Evolutionary conservation across 2,329 filamentous ascomycete genomes (phyloP), one percentile per base, ranked within the genome.

Genomic region (Balansia obtecta): DNA sequence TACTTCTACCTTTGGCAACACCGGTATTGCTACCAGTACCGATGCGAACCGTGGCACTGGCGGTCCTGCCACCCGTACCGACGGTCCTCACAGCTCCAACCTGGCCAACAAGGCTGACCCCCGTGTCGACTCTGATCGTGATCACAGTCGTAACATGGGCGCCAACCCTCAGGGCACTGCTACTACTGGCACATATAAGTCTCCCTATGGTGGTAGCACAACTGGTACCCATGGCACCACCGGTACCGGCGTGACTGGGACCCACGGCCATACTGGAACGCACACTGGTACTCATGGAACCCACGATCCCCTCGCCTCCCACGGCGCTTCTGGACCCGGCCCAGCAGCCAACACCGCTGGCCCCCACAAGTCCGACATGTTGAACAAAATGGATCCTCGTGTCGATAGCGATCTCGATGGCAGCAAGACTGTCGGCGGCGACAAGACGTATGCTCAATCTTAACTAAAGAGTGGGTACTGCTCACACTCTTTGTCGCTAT

Each of bases 371-470:
- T 69, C 63, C 34, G 72, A 79, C 57, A 52, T 72, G 38, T 3
- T 72, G 56, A 80, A 81, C 70, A 79, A 79, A 67, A 38, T 68
- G 2, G 76, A 80, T 50, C 76, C 76, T 3, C 66, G 72, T 27
- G 74, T 81, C 45, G 77, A 80, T 62, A 74, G 71, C 11, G 68
- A 80, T 56, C 69, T 74, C 2, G 76, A 80, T 60, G 72, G 73
- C 45, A 72, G 68, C 60, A 72, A 71, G 65, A 80, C 78, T 0
- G 18, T 74, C 6, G 78, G 77, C 33, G 70, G 74, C 45, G 69
- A 80, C 63, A 78, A 75, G 62, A 70, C 65, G 54, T 69, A 64
- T 60, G 55, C 60, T 20, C 63, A 63, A 56, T 63, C 65, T 61
- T 70, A 66, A 40, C 13, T 7, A 3, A 42, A 42, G n/a, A 67